Conservation (phyloP, 495 filamentous ascomycete genomes). For the Penicillium bovifimosum region DNA sequence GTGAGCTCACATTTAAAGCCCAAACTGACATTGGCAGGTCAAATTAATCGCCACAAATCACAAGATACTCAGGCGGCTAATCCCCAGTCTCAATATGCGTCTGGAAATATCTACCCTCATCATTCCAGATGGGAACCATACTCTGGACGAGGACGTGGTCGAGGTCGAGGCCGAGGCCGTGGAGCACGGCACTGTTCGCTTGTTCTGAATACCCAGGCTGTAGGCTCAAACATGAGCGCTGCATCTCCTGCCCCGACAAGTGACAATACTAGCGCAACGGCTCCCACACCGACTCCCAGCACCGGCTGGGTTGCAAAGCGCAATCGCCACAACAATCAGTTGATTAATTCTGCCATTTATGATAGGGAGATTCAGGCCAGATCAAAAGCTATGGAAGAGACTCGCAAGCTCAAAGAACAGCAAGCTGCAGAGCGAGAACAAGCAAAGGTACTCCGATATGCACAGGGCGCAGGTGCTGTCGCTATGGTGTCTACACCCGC, state of each 20-base stretch:
- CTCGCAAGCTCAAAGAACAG: conserved; percentile 53
- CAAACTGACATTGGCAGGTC: conserved; percentile 48
- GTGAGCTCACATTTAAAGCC: conserved; percentile 13
- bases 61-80: conserved; percentile 40
- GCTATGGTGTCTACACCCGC: conserved; percentile 30
- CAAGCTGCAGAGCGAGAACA: conserved; percentile 60
- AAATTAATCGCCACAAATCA: conserved; percentile 79
- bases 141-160: conserved; percentile 15
- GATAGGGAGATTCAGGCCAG: conserved; percentile 69
- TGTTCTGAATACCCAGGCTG: conserved; percentile 57
- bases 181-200: conserved; percentile 62
- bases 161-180: conserved; percentile 33
- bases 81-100: conserved; percentile 26
- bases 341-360: conserved; percentile 81
- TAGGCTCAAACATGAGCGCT: conserved; percentile 16
- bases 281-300: conserved; percentile 30
- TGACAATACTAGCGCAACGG: conserved; percentile 28
- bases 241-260: conserved; percentile 34
- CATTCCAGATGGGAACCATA: conserved; percentile 48
- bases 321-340: conserved; percentile 79
- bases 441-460: conserved; percentile 45
- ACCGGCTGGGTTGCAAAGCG: conserved; percentile 69
- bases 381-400: conserved; percentile 68
- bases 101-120: conserved; percentile 40
- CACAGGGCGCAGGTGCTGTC: conserved; percentile 37